phyloP scores from a whole-genome alignment of 2,329 filamentous ascomycete genomes.

The Alternaria gaisen region DNA sequence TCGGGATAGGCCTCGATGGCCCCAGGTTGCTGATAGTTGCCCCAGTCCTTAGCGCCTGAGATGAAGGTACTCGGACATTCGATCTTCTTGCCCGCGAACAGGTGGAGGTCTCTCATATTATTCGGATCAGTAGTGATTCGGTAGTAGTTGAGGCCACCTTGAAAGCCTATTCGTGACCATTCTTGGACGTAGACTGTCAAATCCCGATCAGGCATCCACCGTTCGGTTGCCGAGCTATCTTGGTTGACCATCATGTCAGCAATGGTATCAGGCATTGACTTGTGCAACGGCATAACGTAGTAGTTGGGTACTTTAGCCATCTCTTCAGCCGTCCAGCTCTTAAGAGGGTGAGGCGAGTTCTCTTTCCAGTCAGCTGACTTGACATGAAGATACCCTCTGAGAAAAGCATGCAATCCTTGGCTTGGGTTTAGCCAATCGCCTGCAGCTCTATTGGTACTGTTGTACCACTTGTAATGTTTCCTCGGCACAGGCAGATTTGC shows the following conservation, averaged over 20 bases:
- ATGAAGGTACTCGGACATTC: slow-evolving; percentile 69
- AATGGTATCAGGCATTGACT: slow-evolving; percentile 68
- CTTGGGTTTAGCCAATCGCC: slow-evolving; percentile 58
- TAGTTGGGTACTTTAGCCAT: slow-evolving; percentile 70
- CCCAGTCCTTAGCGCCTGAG: slow-evolving; percentile 71
- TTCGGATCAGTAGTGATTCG: slow-evolving; percentile 64
- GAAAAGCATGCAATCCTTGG: slow-evolving; percentile 66
- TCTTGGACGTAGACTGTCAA: slow-evolving; percentile 68
- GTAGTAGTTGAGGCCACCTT: slow-evolving; percentile 74
- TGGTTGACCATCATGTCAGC: slow-evolving; percentile 64
- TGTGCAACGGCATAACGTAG: slow-evolving; percentile 70
- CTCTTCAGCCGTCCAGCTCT: slow-evolving; percentile 65
- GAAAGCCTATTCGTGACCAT: slow-evolving; percentile 69
- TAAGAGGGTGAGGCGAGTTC: slow-evolving; percentile 64
- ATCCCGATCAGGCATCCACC: slow-evolving; percentile 68
- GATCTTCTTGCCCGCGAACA: slow-evolving; percentile 69
- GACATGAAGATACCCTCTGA: slow-evolving; percentile 73
- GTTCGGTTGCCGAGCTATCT: slow-evolving; percentile 55
- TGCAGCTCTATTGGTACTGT: slow-evolving; percentile 60
- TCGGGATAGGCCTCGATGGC: slow-evolving; percentile 66
- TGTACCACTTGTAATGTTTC: slow-evolving; percentile 77
- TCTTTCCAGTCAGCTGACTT: slow-evolving; percentile 70
- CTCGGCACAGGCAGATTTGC: slow-evolving; percentile 63
- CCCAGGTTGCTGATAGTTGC: slow-evolving; percentile 72
- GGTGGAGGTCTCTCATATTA: slow-evolving; percentile 61